Base-by-base conservation (phyloP, 2,329 filamentous ascomycete genomes). In the Corynespora cassiicola region DNA sequence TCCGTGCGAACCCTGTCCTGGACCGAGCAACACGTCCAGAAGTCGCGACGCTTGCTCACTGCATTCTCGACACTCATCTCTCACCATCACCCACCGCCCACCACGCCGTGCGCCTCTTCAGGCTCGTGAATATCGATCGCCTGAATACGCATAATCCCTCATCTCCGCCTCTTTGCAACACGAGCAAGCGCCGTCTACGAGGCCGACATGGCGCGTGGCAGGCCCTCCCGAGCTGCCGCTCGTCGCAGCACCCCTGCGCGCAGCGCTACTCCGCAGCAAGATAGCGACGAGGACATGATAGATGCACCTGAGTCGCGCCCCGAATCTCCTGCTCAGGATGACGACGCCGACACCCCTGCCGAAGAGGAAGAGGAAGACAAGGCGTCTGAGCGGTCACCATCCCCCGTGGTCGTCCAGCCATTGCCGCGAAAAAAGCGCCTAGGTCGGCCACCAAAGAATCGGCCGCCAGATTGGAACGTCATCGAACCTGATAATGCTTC, bases 381-480 rank as follows among this genome's bases (percentile, higher is more conserved):
- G 15, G 75, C 74, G 39, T 67, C 73, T 63, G 43, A 75, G 74
- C 52, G 64, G 61, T 50, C 67, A 63, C 39, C 76, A 69, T 56
- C 73, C 55, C 46, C 73, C 62, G 50, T 54, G 27, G 71, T 76
- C 24, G 83, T 83, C 17, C 81, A 71, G 57, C 42, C 86, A 29
- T 78, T 90, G 31, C 76, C 77, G 36, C 82, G 86, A 59, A 88
- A 88, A 68, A 77, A 79, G 52, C 84, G 90, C 35, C 78, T 91
- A n/a, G 90, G 90, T 14, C 82, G 90, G 9, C 90, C 90, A 3
- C 88, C 90, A 1, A 95, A 94, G 77, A 91, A 90, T 64, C 80
- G 84, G 32, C 88, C 87, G 0, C 82, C 88, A 4, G 88, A 90
- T 63, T 92, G 87, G 83, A 71, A 75, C 14, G 78, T 80, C 28